Evolutionary conservation across 106 monocot genomes (phyloP).

Genomic region (Phalaenopsis aphrodite): DNA sequence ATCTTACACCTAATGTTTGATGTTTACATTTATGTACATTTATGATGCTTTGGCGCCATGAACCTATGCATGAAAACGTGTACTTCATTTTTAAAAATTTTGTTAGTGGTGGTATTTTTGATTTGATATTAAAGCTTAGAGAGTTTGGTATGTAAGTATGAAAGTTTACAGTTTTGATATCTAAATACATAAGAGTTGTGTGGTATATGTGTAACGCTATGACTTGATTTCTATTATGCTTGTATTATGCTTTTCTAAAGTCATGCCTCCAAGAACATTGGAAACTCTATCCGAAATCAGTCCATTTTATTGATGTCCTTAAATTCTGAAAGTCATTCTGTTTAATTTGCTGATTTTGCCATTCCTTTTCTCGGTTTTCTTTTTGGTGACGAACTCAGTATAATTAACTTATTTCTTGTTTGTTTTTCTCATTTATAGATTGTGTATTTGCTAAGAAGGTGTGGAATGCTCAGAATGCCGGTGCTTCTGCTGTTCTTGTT

Average conservation of each 20-base stretch:
- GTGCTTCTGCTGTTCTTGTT: slow-evolving; percentile 88
- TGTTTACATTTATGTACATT: no score
- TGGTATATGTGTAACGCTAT: no score
- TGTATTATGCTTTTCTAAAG: not conserved
- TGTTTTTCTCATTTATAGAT: slow-evolving; percentile 35
- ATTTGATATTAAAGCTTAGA: no score
- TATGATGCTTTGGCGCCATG: no score
- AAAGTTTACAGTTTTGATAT: no score
- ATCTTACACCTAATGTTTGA: no score
- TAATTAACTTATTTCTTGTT: not conserved
- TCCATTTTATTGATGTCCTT: not conserved
- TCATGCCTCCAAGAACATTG: not conserved
- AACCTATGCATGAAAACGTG: no score
- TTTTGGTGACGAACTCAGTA: not conserved
- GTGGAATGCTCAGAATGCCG: slow-evolving; percentile 88
- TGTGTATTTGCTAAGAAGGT: slow-evolving; percentile 92
- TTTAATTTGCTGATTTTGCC: not conserved
- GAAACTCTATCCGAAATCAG: not conserved
- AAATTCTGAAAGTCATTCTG: not conserved
- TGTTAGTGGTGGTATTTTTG: no score
- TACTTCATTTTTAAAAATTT: no score
- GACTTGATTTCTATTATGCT: not conserved
- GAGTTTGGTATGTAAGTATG: no score
- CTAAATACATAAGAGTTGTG: no score
- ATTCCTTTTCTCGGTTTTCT: not conserved